phyloP scores from a whole-genome alignment of 1,139 yeast species.

The Debaryomyces subglobosus region DNA sequence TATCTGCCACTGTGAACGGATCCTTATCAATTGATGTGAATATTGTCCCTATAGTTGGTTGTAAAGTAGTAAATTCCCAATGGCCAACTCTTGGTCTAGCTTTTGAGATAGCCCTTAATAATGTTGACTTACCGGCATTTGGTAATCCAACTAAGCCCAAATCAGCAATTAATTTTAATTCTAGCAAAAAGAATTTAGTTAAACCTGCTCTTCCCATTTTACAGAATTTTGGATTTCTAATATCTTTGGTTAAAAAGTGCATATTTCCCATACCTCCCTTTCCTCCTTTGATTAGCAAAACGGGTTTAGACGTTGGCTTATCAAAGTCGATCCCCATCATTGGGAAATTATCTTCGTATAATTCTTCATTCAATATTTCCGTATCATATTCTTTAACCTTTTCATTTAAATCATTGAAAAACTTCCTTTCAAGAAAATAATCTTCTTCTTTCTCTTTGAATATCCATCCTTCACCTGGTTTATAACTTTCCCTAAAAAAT shows the following conservation, averaged over 20 bases:
- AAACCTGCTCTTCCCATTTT: slow-evolving; percentile 76
- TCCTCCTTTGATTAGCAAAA: slow-evolving; percentile 81
- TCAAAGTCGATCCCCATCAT: slow-evolving; percentile 75
- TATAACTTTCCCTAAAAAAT: slow-evolving; percentile 55
- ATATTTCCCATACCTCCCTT: slow-evolving; percentile 94
- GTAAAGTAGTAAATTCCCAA: slow-evolving; percentile 95
- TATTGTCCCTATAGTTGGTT: slow-evolving; percentile 91
- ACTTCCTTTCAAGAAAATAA: slow-evolving; percentile 65
- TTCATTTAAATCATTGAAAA: slow-evolving; percentile 63
- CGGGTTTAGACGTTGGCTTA: slow-evolving; percentile 64
- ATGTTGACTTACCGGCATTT: slow-evolving; percentile 93
- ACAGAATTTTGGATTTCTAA: slow-evolving; percentile 88
- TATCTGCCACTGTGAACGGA: slow-evolving; percentile 93
- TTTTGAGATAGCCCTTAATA: slow-evolving; percentile 82
- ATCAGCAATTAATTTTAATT: slow-evolving; percentile 86
- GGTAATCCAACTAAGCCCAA: slow-evolving; percentile 94
- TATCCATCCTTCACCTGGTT: slow-evolving; percentile 84
- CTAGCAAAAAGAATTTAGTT: slow-evolving; percentile 71
- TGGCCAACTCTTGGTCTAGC: slow-evolving; percentile 94
- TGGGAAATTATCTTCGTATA: slow-evolving; percentile 70
- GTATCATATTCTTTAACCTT: slow-evolving; percentile 68
- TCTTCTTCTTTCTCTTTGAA: slow-evolving; percentile 76
- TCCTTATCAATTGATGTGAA: slow-evolving; percentile 64
- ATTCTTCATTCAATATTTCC: slow-evolving; percentile 62
- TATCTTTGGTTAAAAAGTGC: slow-evolving; percentile 83